Conservation (phyloP, 495 filamentous ascomycete species). For the Xylaria longipes region DNA sequence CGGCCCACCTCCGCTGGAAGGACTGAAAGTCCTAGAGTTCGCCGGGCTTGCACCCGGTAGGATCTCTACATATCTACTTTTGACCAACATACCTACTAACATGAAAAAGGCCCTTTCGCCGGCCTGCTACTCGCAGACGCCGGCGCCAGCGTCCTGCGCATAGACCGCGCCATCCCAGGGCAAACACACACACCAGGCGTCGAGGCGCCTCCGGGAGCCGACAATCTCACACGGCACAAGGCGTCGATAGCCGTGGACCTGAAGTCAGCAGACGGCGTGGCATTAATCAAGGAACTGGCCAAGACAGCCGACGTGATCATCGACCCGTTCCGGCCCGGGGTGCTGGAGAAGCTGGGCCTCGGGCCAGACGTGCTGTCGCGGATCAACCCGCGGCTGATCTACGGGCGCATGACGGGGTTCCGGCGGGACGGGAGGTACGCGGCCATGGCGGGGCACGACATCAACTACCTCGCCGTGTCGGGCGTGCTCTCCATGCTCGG, state of each 20-base stretch:
- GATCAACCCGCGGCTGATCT: slow-evolving; percentile 77
- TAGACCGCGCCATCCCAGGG: slow-evolving; percentile 68
- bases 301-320: slow-evolving; percentile 77
- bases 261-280: slow-evolving; percentile 66
- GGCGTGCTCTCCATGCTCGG: slow-evolving; percentile 82
- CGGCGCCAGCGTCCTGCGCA: slow-evolving; percentile 84
- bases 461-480: slow-evolving; percentile 92
- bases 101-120: slow-evolving; percentile 76
- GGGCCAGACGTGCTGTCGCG: slow-evolving; percentile 68
- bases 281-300: slow-evolving; percentile 70
- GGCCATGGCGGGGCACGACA: slow-evolving; percentile 94
- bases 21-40: slow-evolving; percentile 85
- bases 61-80: slow-evolving; percentile 13
- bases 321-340: slow-evolving; percentile 90
- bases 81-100: slow-evolving; percentile 3
- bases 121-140: slow-evolving; percentile 89
- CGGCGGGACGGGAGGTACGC: slow-evolving; percentile 83
- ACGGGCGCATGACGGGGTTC: slow-evolving; percentile 88
- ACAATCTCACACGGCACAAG: slow-evolving; percentile 81
- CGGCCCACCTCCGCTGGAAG: slow-evolving; percentile 68
- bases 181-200: slow-evolving; percentile 32
- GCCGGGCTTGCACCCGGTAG: slow-evolving; percentile 87
- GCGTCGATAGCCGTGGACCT: slow-evolving; percentile 78
- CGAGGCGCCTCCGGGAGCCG: slow-evolving; percentile 56
- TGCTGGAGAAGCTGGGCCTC: slow-evolving; percentile 82